Percentiles rank a stretch among this genome's conserved stretches.
phyloP scores from a whole-genome alignment of 2,329 filamentous ascomycete genomes.

The Fusarium sp. region DNA sequence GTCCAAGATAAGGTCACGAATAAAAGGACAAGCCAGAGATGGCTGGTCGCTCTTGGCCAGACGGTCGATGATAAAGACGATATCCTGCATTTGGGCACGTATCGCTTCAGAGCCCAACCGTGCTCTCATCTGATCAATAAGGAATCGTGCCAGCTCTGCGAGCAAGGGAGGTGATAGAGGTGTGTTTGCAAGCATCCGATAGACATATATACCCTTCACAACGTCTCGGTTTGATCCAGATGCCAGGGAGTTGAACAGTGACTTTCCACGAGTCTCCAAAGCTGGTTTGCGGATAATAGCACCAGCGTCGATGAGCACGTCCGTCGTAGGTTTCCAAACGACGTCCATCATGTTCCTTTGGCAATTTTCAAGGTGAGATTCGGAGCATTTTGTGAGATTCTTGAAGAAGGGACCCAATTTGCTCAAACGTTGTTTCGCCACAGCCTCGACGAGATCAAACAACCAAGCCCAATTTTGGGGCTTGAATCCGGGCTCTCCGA shows the following conservation, averaged over 20 bases:
- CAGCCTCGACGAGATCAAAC: constrained; percentile 15
- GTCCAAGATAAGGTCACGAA: constrained; percentile 52
- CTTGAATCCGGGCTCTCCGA: constrained; percentile 33
- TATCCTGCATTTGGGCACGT: constrained; percentile 19
- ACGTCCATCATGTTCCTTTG: constrained; percentile 22
- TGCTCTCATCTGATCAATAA: constrained; percentile 38
- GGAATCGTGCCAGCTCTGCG: constrained; percentile 40
- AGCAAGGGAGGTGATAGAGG: constrained; percentile 11
- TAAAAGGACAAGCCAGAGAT: constrained; percentile 49
- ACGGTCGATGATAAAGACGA: constrained; percentile 41
- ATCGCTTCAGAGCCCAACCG: constrained; percentile 32
- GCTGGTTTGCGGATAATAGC: constrained; percentile 26
- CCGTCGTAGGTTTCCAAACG: constrained; percentile 54
- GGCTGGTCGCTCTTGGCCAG: constrained; percentile 53
- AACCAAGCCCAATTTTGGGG: constrained; percentile 16
- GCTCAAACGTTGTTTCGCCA: constrained; percentile 17
- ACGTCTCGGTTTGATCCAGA: not conserved
- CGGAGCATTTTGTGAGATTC: constrained; percentile 3
- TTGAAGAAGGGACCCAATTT: constrained; percentile 12
- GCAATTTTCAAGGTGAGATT: not conserved
- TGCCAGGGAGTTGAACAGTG: not conserved
- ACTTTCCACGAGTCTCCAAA: not conserved
- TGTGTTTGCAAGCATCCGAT: constrained; percentile 9
- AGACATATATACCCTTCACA: constrained; percentile 32
- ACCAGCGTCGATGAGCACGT: constrained; percentile 48